phyloP scores from a whole-genome alignment of 106 monocot genomes.

The Narthecium ossifragum region DNA sequence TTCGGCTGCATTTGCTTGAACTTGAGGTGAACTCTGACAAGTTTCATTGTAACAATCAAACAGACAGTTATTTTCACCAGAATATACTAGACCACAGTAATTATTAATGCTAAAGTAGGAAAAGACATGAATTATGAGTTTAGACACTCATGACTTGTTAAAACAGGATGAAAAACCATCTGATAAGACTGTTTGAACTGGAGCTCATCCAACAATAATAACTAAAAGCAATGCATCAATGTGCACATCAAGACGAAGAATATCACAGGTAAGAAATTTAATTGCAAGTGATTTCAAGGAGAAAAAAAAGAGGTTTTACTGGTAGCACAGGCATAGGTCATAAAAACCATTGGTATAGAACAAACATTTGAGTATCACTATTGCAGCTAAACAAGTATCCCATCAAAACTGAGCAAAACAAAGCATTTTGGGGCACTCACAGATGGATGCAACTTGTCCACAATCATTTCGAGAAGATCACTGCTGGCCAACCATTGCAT shows the following conservation, averaged over 20 bases:
- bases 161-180: background rate
- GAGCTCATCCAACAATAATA: background rate
- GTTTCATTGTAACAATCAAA: background rate
- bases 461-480: conserved; percentile 64
- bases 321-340: no score
- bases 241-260: no score
- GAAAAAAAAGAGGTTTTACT: no score
- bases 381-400: no score
- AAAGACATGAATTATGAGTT: background rate
- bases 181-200: background rate
- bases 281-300: no score
- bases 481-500: conserved; percentile 60
- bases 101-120: no score
- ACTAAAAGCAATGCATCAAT: background rate
- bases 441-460: conserved; percentile 47
- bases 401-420: background rate
- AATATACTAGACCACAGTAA: no score
- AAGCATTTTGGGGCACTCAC: conserved; percentile 21
- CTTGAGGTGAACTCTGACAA: conserved; percentile 61
- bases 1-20: conserved; percentile 81
- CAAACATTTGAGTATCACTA: no score
- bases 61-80: no score
- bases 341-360: no score
- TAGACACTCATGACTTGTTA: no score
- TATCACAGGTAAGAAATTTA: no score